phyloP scores from a whole-genome alignment of 768 basidiomycete species.

The Leccinum boreale region DNA sequence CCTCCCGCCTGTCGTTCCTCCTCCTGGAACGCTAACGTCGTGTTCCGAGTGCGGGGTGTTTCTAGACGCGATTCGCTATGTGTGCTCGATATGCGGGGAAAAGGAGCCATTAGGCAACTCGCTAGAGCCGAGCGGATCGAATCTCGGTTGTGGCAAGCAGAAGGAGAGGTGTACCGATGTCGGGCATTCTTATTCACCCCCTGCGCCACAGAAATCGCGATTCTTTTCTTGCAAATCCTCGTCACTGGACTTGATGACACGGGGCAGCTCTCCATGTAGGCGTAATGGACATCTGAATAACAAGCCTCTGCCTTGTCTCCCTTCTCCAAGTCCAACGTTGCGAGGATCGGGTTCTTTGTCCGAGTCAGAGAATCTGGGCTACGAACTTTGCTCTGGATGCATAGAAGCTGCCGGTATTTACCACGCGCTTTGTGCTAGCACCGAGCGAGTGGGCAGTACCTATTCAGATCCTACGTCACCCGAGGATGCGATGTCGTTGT shows the following conservation, averaged over 20 bases:
- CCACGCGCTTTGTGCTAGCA: constrained; percentile 67
- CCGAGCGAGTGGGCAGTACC: constrained; percentile 17
- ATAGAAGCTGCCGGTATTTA: constrained; percentile 73
- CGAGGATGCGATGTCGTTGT: constrained; percentile 54
- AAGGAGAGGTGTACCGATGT: constrained; percentile 37
- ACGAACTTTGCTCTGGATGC: constrained; percentile 82
- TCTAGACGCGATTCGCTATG: constrained; percentile 83
- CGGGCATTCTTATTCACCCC: constrained; percentile 34
- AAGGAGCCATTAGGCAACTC: constrained; percentile 45
- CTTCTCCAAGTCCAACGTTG: constrained; percentile 23
- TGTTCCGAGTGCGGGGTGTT: constrained; percentile 79
- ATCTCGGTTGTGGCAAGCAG: constrained; percentile 37
- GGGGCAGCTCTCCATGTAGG: constrained; percentile 9
- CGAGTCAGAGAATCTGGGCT: constrained; percentile 42
- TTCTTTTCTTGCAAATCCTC: constrained; percentile 17
- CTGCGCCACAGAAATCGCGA: constrained; percentile 29
- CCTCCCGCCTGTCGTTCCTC: constrained; percentile 45
- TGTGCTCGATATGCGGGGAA: constrained; percentile 86
- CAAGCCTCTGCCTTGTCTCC: constrained; percentile 48
- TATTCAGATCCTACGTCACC: constrained; percentile 46
- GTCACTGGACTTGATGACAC: constrained; percentile 17
- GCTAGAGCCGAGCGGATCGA: constrained; percentile 9
- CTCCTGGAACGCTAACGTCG: constrained; percentile 63
- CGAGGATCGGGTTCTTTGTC: background rate
- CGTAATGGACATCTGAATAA: constrained; percentile 24